Evolutionary conservation across 805 yeast genomes (phyloP), one percentile per base, ranked within the genome.

Genomic region (Teunomyces stri): DNA sequence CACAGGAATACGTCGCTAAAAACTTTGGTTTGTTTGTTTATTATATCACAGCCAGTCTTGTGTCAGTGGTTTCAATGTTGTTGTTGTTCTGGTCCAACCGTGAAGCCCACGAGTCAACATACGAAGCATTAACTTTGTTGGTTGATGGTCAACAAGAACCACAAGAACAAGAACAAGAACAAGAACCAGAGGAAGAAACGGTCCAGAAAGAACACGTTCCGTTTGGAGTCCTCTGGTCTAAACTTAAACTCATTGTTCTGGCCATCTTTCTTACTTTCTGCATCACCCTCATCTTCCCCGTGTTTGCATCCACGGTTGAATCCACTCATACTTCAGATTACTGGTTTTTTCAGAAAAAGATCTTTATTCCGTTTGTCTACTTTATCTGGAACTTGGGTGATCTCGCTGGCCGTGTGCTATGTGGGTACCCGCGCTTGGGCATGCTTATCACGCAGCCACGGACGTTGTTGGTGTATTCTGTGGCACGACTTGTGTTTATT

Each of bases 361-460:
- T 78, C 16, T 80, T 62, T 57, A 78, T 89, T 13, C 97, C 98
- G 2, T 64, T 89, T 44, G 83, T 89, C 2, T 89, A 85, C 61
- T 69, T 91, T 18, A 63, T 87, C 12, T 92, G 99, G 99, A 92
- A 92, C 64, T 47, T 81, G 11, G 98, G 98, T 15, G 99, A 92
- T 62, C 71, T 94, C 22, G 64, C 73, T 2, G 97, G 97, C 1
- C 74, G 99, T 41, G 62, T 89, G 4, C 51, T 76, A 30, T 82
- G 96, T 74, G 82, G 87, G 2, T 62, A 57, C 44, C 50, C 76
- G 74, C 12, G 57, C 48, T 20, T 38, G 42, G 18, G 58, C 1
- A 53, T 70, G 40, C 51, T 70, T 25, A 67, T 86, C 13, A 56
- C 56, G 9, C 64, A 65, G 28, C 81, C 82, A 13, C 49, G 54